Evolutionary conservation across 106 monocot genomes (phyloP), one percentile per base, ranked within the genome.

Genomic region (Xerophyta viscosa): DNA sequence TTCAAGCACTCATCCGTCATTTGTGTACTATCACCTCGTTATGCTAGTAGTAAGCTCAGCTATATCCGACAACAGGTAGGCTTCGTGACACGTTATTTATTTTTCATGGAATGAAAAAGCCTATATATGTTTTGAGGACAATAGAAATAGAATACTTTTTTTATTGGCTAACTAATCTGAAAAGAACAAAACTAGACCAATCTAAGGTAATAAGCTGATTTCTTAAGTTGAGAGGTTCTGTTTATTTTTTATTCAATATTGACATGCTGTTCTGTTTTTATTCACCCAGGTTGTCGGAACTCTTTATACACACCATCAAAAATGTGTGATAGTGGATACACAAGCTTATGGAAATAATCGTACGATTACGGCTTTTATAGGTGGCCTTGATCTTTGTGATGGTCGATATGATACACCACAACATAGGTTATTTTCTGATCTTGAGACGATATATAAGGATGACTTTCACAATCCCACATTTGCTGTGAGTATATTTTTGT

Each of bases 1-100:
- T 85, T 85, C 72, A 85, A 76, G 58, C 80, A 85, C 68, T 85
- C 85, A 42, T 85, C 85, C 39, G 85, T 85, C 20, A 80, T 85
- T 18, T 85, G 85, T 72, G 76, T 72, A 42, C 50, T 85, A 22
- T 65, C 85, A 30, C 85, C 85, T 69, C 85, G 85, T 58, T 85
- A 85, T 60, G 85, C 65, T 13, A 85, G 85, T 61, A 76, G 45
- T 45, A 85, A 85, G 61, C 85, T 85, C 46, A 80, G 85, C 71
- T 57, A 80, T 55, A 52, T 85, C 62, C 80, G 80, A 51, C 80
- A 85, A 61, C 75, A 76, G 85, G 85, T 60, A 68, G 19, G 56
- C 50, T 62, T 61, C 45, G 20, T 20, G n/a, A 6, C 28, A 41
- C 21, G 21, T 17, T 50, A 56, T 27, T 41, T 20, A 27, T n/a